Evolutionary conservation across 2,329 filamentous ascomycete species (phyloP).

Genomic region (Trichoderma koningiopsis): DNA sequence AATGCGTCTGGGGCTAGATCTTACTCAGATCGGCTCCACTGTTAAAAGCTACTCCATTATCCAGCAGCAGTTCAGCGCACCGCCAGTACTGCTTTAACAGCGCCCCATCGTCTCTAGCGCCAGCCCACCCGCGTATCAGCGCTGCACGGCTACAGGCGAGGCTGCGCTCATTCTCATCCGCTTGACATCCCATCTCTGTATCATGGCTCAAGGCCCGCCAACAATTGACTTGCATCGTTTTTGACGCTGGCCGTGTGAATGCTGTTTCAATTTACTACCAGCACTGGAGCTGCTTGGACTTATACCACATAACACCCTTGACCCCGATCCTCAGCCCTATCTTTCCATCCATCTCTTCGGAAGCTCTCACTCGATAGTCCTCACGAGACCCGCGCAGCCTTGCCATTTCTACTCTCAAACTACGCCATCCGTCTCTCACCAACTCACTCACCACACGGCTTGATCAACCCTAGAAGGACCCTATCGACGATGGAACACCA

Average conservation of each 20-base stretch:
- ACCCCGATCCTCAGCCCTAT: background rate
- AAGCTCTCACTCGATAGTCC: background rate
- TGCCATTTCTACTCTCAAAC: background rate
- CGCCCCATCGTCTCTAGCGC: background rate
- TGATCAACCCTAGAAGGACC: background rate
- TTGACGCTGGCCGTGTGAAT: background rate
- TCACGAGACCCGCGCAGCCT: slow-evolving; percentile 20
- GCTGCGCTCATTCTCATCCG: slow-evolving; percentile 15
- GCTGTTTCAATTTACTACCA: background rate
- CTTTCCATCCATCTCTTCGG: background rate
- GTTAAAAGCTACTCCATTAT: background rate
- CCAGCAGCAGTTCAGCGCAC: no score
- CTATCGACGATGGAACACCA: slow-evolving; percentile 24
- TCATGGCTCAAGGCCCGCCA: background rate
- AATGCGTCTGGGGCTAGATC: background rate
- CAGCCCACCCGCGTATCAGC: slow-evolving; percentile 1
- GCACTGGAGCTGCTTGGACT: background rate
- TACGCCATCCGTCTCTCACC: background rate
- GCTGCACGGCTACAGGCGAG: slow-evolving; percentile 23
- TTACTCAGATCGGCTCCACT: background rate
- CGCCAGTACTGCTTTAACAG: background rate
- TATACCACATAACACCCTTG: background rate
- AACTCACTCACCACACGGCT: background rate
- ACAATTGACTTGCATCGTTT: background rate
- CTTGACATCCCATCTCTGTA: background rate